A percentile compares a stretch with the other conserved stretches of the same genome.
phyloP scores from a whole-genome alignment of 1,284 basidiomycete species.

The Sporisorium iseilematis-ciliati region DNA sequence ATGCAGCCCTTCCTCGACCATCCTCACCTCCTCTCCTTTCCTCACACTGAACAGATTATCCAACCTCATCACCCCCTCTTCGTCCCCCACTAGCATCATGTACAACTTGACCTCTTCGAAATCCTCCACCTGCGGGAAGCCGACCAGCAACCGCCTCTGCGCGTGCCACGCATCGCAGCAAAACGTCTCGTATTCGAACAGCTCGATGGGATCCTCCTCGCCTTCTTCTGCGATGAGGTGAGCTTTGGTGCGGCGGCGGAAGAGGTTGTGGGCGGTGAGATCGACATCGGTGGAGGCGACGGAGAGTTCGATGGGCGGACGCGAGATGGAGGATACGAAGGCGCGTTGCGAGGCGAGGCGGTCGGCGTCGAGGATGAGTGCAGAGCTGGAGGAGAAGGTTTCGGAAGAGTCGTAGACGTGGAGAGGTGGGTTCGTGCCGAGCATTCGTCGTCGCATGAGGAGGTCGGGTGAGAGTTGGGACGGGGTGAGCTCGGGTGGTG shows the following conservation, averaged over 20 bases:
- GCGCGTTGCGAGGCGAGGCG: neutral
- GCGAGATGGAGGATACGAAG: conserved; percentile 23
- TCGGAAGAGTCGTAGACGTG: conserved; percentile 19
- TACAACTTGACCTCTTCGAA: neutral
- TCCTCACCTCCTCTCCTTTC: neutral
- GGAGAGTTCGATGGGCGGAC: conserved; percentile 20
- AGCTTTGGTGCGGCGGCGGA: neutral
- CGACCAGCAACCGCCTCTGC: neutral
- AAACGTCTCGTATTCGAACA: neutral
- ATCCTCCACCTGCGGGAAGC: neutral
- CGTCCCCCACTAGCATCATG: conserved; percentile 4
- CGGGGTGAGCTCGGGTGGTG: conserved; percentile 11
- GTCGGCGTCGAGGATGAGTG: conserved; percentile 1
- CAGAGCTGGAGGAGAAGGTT: neutral
- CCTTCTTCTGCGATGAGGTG: neutral
- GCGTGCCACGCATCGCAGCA: conserved; percentile 22
- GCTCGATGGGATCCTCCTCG: conserved; percentile 20
- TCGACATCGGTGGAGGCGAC: neutral
- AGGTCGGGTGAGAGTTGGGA: conserved; percentile 35
- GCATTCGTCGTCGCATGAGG: conserved; percentile 37
- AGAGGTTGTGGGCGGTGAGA: neutral
- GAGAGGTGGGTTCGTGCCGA: conserved; percentile 19
- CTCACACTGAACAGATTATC: conserved; percentile 29
- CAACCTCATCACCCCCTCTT: conserved; percentile 8
- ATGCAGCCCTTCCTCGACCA: conserved; percentile 2